Evolutionary conservation across 805 yeast genomes (phyloP), one percentile per base, ranked within the genome.

Genomic region (Kregervanrija delftensis): DNA sequence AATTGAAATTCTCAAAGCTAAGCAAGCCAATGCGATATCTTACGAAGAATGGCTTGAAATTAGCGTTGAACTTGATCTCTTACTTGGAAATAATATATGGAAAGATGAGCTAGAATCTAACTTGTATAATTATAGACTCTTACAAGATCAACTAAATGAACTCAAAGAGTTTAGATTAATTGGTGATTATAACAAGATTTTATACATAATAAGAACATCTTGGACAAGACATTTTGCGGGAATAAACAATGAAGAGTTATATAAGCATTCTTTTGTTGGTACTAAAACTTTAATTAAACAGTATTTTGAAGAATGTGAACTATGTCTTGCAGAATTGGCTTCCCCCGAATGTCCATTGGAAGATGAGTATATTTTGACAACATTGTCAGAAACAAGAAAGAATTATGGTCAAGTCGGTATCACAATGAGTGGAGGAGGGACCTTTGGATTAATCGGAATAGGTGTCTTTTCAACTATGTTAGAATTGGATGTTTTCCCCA

Each of bases 361-460:
- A 59, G 89, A 83, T 48, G 62, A 77, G 11, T 81, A 85, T 54
- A 69, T 86, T 12, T 66, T 91, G 45, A 86, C 86, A 2, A 86
- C 86, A 75, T 68, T 91, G 32, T 77, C 85, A 35, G 96, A 91
- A 59, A 86, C 97, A 0, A 72, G 96, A 48, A 86, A 86, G 61
- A 88, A 90, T 56, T 86, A 86, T 42, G 99, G 99, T 0, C 73
- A 96, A 44, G 90, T 98, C 0, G 99, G 98, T 0, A 68, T 93
- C 28, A 88, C 95, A n/a, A 72, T 93, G 43, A 83, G 95, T 40
- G 99, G 99, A 1, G 99, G 99, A 2, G 89, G 96, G 2, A 86
- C 96, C 4, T 86, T 91, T 67, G 99, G 98, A 0, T 66, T 91
- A 41, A 80, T 90, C 49, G 98, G 91, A 53, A 85, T 89, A 46